These are phyloP conservation scores for Lablab purpureus DNA, from an alignment of 306 rosid species.

Conservation along the genomic window DNA sequence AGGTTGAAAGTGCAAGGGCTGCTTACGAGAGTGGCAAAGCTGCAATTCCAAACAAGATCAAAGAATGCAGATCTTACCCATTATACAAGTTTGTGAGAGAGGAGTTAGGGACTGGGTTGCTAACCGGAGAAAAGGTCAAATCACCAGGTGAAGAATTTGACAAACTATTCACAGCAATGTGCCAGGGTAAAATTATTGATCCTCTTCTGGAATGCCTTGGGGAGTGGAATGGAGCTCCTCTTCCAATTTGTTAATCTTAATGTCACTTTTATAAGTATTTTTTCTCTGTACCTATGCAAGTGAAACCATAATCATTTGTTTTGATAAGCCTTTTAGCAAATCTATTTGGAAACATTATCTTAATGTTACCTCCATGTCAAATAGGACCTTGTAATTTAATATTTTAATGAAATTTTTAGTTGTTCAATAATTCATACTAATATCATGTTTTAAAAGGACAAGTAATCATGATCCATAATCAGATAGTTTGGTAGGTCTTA, in stretches of 20 bases:
- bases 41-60: slow-evolving; percentile 63
- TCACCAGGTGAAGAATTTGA: slow-evolving; percentile 92
- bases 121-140: slow-evolving; percentile 68
- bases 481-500: too few species aligned
- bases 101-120: slow-evolving; percentile 59
- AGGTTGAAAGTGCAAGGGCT: slow-evolving; percentile 70
- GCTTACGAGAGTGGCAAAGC: slow-evolving; percentile 68
- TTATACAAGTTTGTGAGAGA: slow-evolving; percentile 84
- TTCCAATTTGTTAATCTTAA: slow-evolving; percentile 66
- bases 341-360: slow-evolving; percentile 10
- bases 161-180: slow-evolving; percentile 70
- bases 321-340: slow-evolving; percentile 17
- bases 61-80: slow-evolving; percentile 84
- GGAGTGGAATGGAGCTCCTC: slow-evolving; percentile 87
- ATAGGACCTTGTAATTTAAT: slow-evolving; percentile 35
- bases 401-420: background rate
- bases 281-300: slow-evolving; percentile 32
- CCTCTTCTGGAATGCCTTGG: slow-evolving; percentile 77
- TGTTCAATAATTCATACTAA: too few species aligned
- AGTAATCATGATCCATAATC: too few species aligned
- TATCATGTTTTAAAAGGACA: too few species aligned
- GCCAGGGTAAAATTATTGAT: slow-evolving; percentile 77
- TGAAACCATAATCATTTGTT: slow-evolving; percentile 5
- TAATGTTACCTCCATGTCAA: slow-evolving; percentile 9
- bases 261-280: background rate